Evolutionary conservation across 2,329 filamentous ascomycete species (phyloP).

Genomic region (Akanthomyces dipterigenus): DNA sequence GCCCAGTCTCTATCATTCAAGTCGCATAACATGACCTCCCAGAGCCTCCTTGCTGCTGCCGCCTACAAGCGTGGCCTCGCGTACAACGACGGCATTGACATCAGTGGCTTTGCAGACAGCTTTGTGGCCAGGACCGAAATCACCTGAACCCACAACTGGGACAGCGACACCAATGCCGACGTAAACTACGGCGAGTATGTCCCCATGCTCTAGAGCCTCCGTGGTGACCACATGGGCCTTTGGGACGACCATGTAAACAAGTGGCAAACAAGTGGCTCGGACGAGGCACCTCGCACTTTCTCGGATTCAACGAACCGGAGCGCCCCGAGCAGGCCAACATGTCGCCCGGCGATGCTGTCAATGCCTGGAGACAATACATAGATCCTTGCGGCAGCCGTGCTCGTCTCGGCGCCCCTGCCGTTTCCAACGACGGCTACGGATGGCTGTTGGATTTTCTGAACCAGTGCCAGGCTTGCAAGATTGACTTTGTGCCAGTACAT

Average conservation of each 20-base stretch:
- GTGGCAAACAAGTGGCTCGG: slow-evolving; percentile 12
- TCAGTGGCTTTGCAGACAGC: slow-evolving; percentile 16
- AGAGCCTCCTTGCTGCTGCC: slow-evolving; percentile 24
- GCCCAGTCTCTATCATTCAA: background rate
- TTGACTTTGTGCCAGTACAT: slow-evolving; percentile 40
- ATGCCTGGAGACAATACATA: slow-evolving; percentile 34
- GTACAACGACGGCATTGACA: slow-evolving; percentile 27
- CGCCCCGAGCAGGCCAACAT: slow-evolving; percentile 18
- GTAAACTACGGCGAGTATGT: slow-evolving; percentile 16
- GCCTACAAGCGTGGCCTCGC: slow-evolving; percentile 45
- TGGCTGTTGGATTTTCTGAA: slow-evolving; percentile 37
- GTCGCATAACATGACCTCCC: background rate
- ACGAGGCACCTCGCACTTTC: slow-evolving; percentile 16
- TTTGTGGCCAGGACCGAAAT: slow-evolving; percentile 8
- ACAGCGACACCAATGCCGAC: slow-evolving; percentile 17
- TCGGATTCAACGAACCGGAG: slow-evolving; percentile 22
- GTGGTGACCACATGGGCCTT: slow-evolving; percentile 11
- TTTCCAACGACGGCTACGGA: slow-evolving; percentile 38
- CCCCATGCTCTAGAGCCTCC: slow-evolving; percentile 20
- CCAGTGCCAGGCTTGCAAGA: slow-evolving; percentile 32
- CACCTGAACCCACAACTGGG: slow-evolving; percentile 21
- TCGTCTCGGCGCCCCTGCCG: slow-evolving; percentile 38
- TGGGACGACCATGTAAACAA: slow-evolving; percentile 14
- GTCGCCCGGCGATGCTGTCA: slow-evolving; percentile 27
- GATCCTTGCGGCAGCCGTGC: slow-evolving; percentile 36